Conservation (phyloP, 495 filamentous ascomycete species). For the Neurospora discreta region DNA sequence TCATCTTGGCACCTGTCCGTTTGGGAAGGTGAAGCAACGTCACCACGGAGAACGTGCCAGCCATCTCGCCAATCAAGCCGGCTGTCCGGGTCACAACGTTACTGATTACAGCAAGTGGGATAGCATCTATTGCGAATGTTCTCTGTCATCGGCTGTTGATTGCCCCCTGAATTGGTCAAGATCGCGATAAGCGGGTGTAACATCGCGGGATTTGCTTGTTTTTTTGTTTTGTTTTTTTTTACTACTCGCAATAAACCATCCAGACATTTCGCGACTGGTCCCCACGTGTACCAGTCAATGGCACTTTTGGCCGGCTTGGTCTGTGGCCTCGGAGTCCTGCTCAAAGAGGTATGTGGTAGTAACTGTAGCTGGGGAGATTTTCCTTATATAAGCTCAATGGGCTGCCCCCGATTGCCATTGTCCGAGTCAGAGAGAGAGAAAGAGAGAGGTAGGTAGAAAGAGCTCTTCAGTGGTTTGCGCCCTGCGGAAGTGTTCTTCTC, state of each 20-base stretch:
- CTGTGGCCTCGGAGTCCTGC: not conserved
- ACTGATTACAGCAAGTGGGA: not conserved
- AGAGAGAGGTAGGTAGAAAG: not conserved
- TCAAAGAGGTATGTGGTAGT: not conserved
- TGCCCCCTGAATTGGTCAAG: conserved; percentile 1
- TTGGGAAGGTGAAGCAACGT: conserved; percentile 6
- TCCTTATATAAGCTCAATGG: not conserved
- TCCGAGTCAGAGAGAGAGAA: not conserved
- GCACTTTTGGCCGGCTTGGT: not conserved
- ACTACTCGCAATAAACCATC: not conserved
- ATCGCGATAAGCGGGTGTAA: not conserved
- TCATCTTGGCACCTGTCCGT: conserved; percentile 7
- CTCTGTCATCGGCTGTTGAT: not conserved
- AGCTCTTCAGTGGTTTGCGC: not conserved
- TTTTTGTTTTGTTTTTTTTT: not conserved
- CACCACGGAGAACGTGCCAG: conserved; percentile 1
- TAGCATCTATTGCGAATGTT: not conserved
- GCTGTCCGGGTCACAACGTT: not conserved
- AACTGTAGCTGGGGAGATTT: not conserved
- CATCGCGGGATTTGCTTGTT: not conserved
- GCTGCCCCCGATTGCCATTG: not conserved
- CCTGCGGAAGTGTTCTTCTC: not conserved
- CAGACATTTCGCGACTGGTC: not conserved
- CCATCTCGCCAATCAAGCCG: not conserved
- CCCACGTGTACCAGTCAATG: not conserved